A percentile compares a stretch with the other conserved stretches of the same genome.
These are phyloP conservation scores for Plasmodium knowlesi DNA, from an alignment of 169 alveolate genomes.

Conservation along the genomic window DNA sequence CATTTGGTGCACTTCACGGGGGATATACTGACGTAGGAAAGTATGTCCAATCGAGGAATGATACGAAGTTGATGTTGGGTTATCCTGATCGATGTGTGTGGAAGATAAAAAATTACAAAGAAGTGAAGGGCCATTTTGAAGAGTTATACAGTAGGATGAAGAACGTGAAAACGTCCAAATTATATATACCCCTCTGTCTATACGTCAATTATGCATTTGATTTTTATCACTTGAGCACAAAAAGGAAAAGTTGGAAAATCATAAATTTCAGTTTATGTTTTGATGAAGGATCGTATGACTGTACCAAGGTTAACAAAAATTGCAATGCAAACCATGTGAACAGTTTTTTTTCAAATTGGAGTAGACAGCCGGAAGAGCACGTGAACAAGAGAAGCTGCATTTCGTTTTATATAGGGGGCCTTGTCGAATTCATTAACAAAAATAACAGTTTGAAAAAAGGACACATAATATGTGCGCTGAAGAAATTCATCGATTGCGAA, in stretches of 20 bases:
- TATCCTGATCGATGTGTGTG: background rate
- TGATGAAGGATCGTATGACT: constrained; percentile 25
- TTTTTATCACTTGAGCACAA: constrained; percentile 18
- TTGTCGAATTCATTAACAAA: constrained; percentile 26
- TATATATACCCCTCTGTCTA: constrained; percentile 19
- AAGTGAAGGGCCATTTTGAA: constrained; percentile 23
- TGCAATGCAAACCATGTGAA: background rate
- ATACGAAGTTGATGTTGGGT: too few species aligned
- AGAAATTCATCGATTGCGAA: constrained; percentile 28
- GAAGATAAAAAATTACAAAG: background rate
- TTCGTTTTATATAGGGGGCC: constrained; percentile 27
- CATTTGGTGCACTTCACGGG: background rate
- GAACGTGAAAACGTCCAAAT: constrained; percentile 13
- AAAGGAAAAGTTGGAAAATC: constrained; percentile 17
- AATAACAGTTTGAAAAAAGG: constrained; percentile 13
- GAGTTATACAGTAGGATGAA: constrained; percentile 22
- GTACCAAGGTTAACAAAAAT: background rate
- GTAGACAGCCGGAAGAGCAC: background rate
- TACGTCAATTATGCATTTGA: constrained; percentile 41
- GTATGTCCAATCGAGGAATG: background rate
- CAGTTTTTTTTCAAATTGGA: background rate
- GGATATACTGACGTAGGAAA: background rate
- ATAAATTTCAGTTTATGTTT: constrained; percentile 28
- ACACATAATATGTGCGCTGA: background rate
- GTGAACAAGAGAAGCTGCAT: background rate